Percentiles rank a stretch among this genome's conserved stretches.
Evolutionary conservation across 2,329 filamentous ascomycete species (phyloP).

Genomic region (Huntiella abstrusa): DNA sequence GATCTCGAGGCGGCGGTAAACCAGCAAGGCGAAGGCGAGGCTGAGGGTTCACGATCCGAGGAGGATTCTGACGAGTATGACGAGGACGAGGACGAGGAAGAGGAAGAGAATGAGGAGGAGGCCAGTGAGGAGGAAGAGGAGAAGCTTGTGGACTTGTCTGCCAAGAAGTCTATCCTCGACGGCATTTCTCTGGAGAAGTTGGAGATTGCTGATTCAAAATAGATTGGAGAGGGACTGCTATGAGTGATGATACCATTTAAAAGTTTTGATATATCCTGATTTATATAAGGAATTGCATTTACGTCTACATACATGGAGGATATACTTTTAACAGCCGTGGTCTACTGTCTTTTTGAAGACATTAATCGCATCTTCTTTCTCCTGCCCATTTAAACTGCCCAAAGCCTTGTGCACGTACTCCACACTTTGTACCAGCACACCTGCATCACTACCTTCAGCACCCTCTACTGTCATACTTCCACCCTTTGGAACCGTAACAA

Average conservation of each 20-base stretch:
- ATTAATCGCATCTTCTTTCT: neutral
- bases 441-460: constrained; percentile 19
- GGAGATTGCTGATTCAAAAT: constrained; percentile 10
- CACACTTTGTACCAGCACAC: constrained; percentile 11
- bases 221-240: constrained; percentile 3
- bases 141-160: constrained; percentile 8
- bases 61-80: constrained; percentile 17
- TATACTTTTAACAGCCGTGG: neutral
- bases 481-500: constrained; percentile 50
- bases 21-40: constrained; percentile 35
- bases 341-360: neutral
- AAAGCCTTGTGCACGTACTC: neutral
- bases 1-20: constrained; percentile 82
- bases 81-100: constrained; percentile 15
- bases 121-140: constrained; percentile 13
- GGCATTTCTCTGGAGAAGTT: constrained; percentile 15
- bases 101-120: constrained; percentile 15
- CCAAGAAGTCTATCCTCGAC: constrained; percentile 10
- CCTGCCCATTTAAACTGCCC: too few species aligned
- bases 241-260: constrained; percentile 14
- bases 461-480: constrained; percentile 52
- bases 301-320: neutral
- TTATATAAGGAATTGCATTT: neutral
- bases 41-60: constrained; percentile 15
- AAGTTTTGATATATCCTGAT: constrained; percentile 7